These are phyloP conservation scores for Exsudoporus floridanus DNA, from an alignment of 1,284 basidiomycete species.

Conservation along the genomic window DNA sequence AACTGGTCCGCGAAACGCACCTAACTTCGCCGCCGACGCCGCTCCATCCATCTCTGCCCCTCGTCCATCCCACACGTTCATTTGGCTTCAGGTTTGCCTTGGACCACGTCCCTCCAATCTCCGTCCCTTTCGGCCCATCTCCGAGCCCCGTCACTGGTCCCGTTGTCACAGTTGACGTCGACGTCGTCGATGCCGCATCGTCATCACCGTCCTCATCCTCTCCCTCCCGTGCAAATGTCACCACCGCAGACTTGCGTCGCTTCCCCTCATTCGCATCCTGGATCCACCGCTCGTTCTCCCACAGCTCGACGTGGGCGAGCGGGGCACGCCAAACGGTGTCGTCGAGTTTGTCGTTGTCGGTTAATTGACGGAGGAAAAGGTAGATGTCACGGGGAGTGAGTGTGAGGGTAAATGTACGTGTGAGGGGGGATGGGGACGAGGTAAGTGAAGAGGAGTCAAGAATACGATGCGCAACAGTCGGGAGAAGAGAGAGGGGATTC, in stretches of 20 bases:
- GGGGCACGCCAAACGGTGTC: conserved; percentile 63
- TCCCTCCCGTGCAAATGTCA: conserved; percentile 3
- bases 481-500: background rate
- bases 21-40: conserved; percentile 60
- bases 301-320: conserved; percentile 66
- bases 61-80: conserved; percentile 67
- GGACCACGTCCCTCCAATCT: conserved; percentile 47
- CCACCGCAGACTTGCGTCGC: conserved; percentile 14
- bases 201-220: conserved; percentile 11
- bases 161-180: conserved; percentile 9
- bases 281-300: conserved; percentile 72
- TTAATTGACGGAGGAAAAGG: conserved; percentile 40
- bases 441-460: background rate
- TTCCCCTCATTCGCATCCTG: conserved; percentile 10
- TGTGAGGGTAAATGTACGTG: conserved; percentile 12
- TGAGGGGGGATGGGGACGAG: background rate
- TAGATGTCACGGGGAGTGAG: conserved; percentile 23
- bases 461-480: background rate
- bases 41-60: conserved; percentile 72
- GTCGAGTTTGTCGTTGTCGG: conserved; percentile 64
- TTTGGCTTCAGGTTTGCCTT: conserved; percentile 53
- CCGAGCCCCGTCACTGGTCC: background rate
- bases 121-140: background rate
- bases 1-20: conserved; percentile 44
- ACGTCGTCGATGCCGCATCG: conserved; percentile 25